Conservation (phyloP, 306 rosid species). For the Arachis stenosperma region DNA sequence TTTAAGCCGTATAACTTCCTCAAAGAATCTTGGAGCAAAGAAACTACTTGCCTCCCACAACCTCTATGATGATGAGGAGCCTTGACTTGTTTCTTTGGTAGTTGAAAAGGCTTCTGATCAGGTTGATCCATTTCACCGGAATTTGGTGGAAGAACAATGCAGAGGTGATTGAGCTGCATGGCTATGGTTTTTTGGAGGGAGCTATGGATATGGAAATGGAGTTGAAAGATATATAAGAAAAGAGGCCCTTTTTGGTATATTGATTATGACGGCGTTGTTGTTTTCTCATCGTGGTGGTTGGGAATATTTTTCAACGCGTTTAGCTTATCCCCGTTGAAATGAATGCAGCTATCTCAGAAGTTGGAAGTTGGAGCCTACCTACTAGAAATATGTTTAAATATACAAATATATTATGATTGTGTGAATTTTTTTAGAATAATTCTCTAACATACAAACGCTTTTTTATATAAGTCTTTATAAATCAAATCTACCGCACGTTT, state of each 20-base stretch:
- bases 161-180: conserved; percentile 62
- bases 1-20: conserved; percentile 43
- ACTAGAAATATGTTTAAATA: conserved; percentile 11
- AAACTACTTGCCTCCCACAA: conserved; percentile 56
- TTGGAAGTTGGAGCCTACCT: conserved; percentile 43
- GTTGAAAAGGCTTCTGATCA: conserved; percentile 37
- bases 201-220: conserved; percentile 39
- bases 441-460: no score
- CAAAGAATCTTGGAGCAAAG: conserved; percentile 51
- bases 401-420: no score
- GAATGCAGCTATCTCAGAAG: conserved; percentile 38
- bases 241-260: conserved; percentile 10
- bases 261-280: not conserved
- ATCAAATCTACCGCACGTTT: no score
- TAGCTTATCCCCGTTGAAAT: conserved; percentile 64
- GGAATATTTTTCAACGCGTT: conserved; percentile 49
- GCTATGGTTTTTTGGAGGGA: not conserved
- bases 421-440: no score
- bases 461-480: no score
- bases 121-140: conserved; percentile 51
- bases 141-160: conserved; percentile 66
- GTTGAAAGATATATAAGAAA: not conserved
- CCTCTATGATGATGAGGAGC: conserved; percentile 29
- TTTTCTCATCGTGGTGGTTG: conserved; percentile 13
- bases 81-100: conserved; percentile 37